Evolutionary conservation across 2,329 filamentous ascomycete species (phyloP).

Genomic region (Cercospora nicotianae): DNA sequence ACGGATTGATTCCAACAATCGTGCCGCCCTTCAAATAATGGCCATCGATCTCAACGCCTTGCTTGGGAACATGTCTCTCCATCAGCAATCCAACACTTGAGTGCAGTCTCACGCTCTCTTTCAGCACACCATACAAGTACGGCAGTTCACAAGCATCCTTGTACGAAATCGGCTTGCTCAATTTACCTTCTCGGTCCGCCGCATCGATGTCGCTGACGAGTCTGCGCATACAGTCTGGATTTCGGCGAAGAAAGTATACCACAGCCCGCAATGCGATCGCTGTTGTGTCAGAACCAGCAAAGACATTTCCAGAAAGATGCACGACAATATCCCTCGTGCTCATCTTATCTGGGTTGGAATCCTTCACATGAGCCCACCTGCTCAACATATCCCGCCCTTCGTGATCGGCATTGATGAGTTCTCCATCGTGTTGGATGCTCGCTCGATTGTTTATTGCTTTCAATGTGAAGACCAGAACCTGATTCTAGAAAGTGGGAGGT

Average conservation of each 20-base stretch:
- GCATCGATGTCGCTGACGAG: not conserved
- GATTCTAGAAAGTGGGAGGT: not conserved
- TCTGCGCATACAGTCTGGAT: slow-evolving; percentile 1
- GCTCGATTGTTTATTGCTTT: not conserved
- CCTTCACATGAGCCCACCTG: not conserved
- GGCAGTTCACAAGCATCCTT: slow-evolving; percentile 39
- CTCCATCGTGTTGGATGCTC: not conserved
- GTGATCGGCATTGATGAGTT: not conserved
- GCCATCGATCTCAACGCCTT: slow-evolving; percentile 27
- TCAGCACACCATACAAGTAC: slow-evolving; percentile 46
- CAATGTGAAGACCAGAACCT: slow-evolving; percentile 1
- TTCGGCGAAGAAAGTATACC: slow-evolving; percentile 3
- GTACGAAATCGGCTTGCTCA: slow-evolving; percentile 17
- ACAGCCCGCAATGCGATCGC: slow-evolving; percentile 5
- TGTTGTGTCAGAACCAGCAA: slow-evolving; percentile 11
- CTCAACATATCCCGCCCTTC: not conserved
- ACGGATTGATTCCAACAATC: slow-evolving; percentile 36
- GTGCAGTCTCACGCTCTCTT: slow-evolving; percentile 47
- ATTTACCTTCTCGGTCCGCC: not conserved
- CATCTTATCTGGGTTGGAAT: not conserved
- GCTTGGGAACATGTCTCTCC: slow-evolving; percentile 7
- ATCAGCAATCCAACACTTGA: slow-evolving; percentile 44
- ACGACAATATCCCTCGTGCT: not conserved
- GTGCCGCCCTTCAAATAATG: slow-evolving; percentile 36
- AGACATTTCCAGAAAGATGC: not conserved